Conservation (phyloP, 2,329 filamentous ascomycete genomes). For the Coniochaeta prunicola region DNA sequence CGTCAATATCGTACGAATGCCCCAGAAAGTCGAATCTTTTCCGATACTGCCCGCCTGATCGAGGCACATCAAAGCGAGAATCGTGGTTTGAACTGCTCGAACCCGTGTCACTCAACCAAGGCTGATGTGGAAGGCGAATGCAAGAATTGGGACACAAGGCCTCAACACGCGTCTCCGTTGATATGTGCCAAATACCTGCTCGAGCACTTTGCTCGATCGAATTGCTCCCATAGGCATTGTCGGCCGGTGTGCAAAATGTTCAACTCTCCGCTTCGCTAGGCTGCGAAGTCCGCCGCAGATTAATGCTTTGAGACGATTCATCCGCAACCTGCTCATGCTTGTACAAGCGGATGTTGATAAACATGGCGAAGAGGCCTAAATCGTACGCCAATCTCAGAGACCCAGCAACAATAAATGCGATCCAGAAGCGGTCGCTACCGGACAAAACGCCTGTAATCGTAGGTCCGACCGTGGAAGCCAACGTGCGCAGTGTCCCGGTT, state of each 20-base stretch:
- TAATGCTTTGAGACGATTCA: not conserved
- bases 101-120: too few species aligned
- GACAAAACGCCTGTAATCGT: slow-evolving; percentile 49
- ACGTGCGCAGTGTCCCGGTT: slow-evolving; percentile 51
- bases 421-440: slow-evolving; percentile 46
- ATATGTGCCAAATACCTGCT: too few species aligned
- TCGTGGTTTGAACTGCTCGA: too few species aligned
- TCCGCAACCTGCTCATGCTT: slow-evolving; percentile 26
- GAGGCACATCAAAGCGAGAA: too few species aligned
- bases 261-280: not conserved
- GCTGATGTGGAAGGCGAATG: too few species aligned
- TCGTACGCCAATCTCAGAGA: slow-evolving; percentile 48
- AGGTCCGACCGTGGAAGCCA: slow-evolving; percentile 49
- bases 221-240: not conserved
- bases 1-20: too few species aligned
- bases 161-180: too few species aligned
- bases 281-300: not conserved
- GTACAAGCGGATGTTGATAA: slow-evolving; percentile 49
- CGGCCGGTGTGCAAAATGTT: not conserved
- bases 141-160: too few species aligned
- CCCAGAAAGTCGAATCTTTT: too few species aligned
- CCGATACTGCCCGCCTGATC: too few species aligned
- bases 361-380: slow-evolving; percentile 50
- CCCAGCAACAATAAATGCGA: slow-evolving; percentile 54
- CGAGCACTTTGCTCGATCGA: too few species aligned